Conservation (phyloP, 768 basidiomycete species). For the Psilocybe sp. region DNA sequence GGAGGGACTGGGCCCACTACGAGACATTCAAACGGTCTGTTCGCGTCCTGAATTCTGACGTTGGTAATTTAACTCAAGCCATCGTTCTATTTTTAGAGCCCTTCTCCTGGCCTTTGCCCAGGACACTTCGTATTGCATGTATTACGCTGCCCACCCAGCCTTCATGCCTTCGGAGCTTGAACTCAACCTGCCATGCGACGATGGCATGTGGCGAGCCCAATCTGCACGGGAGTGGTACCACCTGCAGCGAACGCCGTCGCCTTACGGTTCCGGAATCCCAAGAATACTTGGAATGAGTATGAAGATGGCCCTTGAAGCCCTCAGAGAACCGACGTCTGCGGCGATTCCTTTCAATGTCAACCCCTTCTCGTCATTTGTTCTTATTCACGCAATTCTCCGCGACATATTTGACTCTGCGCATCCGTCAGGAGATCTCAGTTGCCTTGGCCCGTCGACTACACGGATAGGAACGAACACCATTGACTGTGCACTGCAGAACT, state of each 20-base stretch:
- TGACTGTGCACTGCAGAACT: slow-evolving; percentile 56
- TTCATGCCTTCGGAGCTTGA: slow-evolving; percentile 47
- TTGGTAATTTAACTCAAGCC: slow-evolving; percentile 5
- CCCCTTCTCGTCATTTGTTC: slow-evolving; percentile 42
- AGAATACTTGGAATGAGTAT: slow-evolving; percentile 37
- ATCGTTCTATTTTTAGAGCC: slow-evolving; percentile 28
- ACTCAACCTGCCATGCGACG: slow-evolving; percentile 54
- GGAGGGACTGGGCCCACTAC: slow-evolving; percentile 56
- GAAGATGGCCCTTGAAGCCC: slow-evolving; percentile 31
- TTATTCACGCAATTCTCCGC: slow-evolving; percentile 44
- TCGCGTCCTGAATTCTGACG: slow-evolving; percentile 9
- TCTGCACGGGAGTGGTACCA: slow-evolving; percentile 48
- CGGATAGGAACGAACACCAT: slow-evolving; percentile 25
- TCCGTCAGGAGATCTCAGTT: background rate
- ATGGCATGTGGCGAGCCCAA: slow-evolving; percentile 49
- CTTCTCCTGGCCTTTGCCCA: slow-evolving; percentile 52
- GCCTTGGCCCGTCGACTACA: slow-evolving; percentile 1
- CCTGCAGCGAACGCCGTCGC: slow-evolving; percentile 35
- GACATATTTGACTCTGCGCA: slow-evolving; percentile 27
- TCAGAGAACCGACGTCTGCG: slow-evolving; percentile 30
- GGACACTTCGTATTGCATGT: slow-evolving; percentile 55
- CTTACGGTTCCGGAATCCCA: slow-evolving; percentile 32
- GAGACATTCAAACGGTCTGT: slow-evolving; percentile 58
- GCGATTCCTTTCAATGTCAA: slow-evolving; percentile 28
- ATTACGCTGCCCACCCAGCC: slow-evolving; percentile 46